Evolutionary conservation across 805 yeast species (phyloP).

Genomic region (Jamesozyma gamospora): DNA sequence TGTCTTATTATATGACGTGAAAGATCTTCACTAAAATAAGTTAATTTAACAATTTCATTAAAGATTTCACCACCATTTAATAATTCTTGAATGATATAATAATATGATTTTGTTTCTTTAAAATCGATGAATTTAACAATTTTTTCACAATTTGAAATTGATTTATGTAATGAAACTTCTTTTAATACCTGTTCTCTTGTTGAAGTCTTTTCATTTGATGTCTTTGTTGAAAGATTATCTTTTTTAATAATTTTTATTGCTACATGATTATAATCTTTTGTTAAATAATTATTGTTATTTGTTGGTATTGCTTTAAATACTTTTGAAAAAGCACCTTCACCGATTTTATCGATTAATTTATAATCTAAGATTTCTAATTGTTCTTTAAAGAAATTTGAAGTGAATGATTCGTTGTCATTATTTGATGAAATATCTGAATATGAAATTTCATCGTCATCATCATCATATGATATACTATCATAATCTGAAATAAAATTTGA

Average conservation of each 20-base stretch:
- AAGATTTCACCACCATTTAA: constrained; percentile 73
- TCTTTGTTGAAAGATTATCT: constrained; percentile 60
- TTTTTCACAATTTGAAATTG: constrained; percentile 42
- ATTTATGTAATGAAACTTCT: constrained; percentile 66
- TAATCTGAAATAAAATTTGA: neutral
- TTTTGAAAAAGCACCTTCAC: constrained; percentile 76
- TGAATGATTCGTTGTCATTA: constrained; percentile 1
- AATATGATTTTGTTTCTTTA: constrained; percentile 49
- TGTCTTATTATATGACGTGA: constrained; percentile 55
- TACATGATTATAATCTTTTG: constrained; percentile 24
- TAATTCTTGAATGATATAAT: constrained; percentile 62
- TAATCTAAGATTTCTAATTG: constrained; percentile 32
- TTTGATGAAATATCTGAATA: neutral
- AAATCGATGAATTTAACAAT: constrained; percentile 57
- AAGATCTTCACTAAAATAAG: constrained; percentile 56
- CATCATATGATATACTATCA: neutral
- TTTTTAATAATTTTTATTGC: constrained; percentile 58
- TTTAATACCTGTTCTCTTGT: constrained; percentile 54
- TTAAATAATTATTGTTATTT: constrained; percentile 3
- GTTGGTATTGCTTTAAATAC: constrained; percentile 51
- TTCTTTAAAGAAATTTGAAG: constrained; percentile 22
- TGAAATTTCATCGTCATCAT: neutral
- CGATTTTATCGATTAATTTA: constrained; percentile 41
- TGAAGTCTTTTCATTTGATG: constrained; percentile 23
- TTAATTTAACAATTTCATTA: constrained; percentile 54